Conservation (phyloP, 345 rosid species). For the Pseudoturritis turrita region DNA sequence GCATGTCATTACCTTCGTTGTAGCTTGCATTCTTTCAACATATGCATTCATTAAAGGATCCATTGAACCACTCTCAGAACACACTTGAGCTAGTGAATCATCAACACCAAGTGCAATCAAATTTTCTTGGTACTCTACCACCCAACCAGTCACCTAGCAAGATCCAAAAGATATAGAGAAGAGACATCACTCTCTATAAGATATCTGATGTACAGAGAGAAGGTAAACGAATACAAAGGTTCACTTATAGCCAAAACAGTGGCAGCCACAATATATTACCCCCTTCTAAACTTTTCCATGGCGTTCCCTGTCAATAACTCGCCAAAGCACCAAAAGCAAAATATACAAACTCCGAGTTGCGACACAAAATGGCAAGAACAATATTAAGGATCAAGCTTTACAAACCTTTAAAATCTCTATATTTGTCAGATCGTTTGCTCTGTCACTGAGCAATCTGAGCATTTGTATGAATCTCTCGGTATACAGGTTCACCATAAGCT, state of each 20-base stretch:
- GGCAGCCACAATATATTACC: not conserved
- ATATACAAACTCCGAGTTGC: not conserved
- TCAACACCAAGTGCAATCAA: constrained; percentile 98
- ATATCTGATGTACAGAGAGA: constrained; percentile 11
- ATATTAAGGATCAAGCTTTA: constrained; percentile 7
- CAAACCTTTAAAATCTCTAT: constrained; percentile 96
- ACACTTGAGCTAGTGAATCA: constrained; percentile 97
- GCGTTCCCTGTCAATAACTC: constrained; percentile 9
- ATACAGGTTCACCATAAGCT: constrained; percentile 96
- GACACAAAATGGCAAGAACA: constrained; percentile 3
- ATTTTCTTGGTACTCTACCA: constrained; percentile 97
- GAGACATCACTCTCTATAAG: constrained; percentile 17
- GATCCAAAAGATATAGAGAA: constrained; percentile 27
- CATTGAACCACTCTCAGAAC: constrained; percentile 99
- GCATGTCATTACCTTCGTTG: constrained; percentile 64
- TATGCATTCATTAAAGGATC: constrained; percentile 99
- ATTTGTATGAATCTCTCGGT: constrained; percentile 99
- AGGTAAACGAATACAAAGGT: not conserved
- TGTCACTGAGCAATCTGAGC: constrained; percentile 96
- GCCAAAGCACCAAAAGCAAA: not conserved
- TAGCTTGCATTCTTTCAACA: constrained; percentile 99
- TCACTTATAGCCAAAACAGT: not conserved
- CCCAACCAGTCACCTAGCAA: constrained; percentile 96
- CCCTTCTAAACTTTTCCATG: not conserved
- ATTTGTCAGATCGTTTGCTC: constrained; percentile 83